Percentiles rank a stretch among this genome's conserved stretches.
These are phyloP conservation scores for Monilinia polystroma DNA, from an alignment of 2,329 filamentous ascomycete genomes.

Conservation along the genomic window DNA sequence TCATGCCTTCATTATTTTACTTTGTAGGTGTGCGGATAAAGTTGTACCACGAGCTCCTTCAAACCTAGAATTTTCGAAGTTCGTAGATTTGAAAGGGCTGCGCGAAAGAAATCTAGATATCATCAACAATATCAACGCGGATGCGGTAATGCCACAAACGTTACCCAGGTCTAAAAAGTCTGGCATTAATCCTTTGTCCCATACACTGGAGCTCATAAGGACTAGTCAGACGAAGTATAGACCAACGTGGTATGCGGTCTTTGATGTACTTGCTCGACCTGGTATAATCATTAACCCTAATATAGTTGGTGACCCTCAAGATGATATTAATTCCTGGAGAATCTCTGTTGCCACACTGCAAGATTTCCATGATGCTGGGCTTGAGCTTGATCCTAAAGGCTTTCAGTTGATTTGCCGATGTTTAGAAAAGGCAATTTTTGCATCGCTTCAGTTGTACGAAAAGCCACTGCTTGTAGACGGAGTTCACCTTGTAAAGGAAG, in stretches of 20 bases:
- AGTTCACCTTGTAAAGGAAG: conserved; percentile 37
- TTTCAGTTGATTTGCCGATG: conserved; percentile 35
- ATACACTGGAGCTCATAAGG: conserved; percentile 31
- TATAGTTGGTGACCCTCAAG: conserved; percentile 27
- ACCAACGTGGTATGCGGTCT: conserved; percentile 47
- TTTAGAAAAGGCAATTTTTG: conserved; percentile 34
- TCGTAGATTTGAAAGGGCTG: background rate
- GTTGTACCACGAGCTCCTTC: conserved; percentile 36
- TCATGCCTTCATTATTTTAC: conserved; percentile 51
- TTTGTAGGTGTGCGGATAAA: conserved; percentile 43
- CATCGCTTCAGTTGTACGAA: conserved; percentile 21
- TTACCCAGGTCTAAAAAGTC: conserved; percentile 13
- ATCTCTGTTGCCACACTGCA: conserved; percentile 29
- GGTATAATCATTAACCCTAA: conserved; percentile 29
- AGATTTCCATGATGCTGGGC: conserved; percentile 34
- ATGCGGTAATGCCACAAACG: conserved; percentile 2
- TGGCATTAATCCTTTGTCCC: conserved; percentile 24
- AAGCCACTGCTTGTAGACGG: conserved; percentile 27
- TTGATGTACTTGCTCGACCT: conserved; percentile 43
- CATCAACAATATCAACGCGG: conserved; percentile 1
- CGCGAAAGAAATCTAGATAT: background rate
- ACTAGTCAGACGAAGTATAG: conserved; percentile 30
- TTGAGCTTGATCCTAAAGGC: conserved; percentile 37
- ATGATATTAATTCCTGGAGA: conserved; percentile 36
- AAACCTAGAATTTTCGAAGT: background rate